Base-by-base conservation (phyloP, 2,329 filamentous ascomycete genomes). In the Chrysoporthe puriensis region DNA sequence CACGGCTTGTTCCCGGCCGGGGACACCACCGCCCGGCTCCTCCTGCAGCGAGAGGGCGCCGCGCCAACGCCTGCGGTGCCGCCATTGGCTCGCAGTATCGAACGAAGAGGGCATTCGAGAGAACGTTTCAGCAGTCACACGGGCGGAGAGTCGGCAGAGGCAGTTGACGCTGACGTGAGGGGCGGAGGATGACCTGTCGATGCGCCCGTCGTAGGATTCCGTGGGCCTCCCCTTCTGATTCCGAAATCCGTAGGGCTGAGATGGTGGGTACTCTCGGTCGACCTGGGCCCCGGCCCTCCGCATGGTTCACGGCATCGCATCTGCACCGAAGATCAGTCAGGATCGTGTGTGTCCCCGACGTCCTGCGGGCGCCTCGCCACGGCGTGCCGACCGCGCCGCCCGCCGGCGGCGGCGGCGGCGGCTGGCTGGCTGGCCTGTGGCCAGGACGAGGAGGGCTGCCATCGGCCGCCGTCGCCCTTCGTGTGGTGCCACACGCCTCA, bases 191-290 rank as follows among this genome's bases (percentile, higher is more conserved):
- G 54, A 57, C 18, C 18, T 57, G 32, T 40, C 34, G 54, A 9
- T 40, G 18, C 32, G 32, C 32, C 36, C 36, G 36, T 40, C 34
- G 34, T 57, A n/a, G 54, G 54, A 57, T 40, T 32, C 44, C 18
- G 4, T 4, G 44, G 36, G 9, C 9, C 9, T 40, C 18, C 18
- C 44, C 44, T 36, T 11, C 32, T 57, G 54, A 3, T 40, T 8
- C 32, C 54, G 54, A 18, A 57, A 57, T 40, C 34, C 54, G 18
- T 57, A 57, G 54, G 54, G 54, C 54, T 57, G 54, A 57, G 34
- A 57, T 57, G 54, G 54, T 57, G 54, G 54, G 54, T 57, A 57
- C 34, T 18, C 9, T 40, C 26, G 26, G 54, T 57, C 32, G 21
- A 16, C 21, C 50, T 26, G 14, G 32, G 34, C 54, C 54, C 54